Evolutionary conservation across 352 stramenopile species (phyloP).

Genomic region (Pythium vanterpoolii): DNA sequence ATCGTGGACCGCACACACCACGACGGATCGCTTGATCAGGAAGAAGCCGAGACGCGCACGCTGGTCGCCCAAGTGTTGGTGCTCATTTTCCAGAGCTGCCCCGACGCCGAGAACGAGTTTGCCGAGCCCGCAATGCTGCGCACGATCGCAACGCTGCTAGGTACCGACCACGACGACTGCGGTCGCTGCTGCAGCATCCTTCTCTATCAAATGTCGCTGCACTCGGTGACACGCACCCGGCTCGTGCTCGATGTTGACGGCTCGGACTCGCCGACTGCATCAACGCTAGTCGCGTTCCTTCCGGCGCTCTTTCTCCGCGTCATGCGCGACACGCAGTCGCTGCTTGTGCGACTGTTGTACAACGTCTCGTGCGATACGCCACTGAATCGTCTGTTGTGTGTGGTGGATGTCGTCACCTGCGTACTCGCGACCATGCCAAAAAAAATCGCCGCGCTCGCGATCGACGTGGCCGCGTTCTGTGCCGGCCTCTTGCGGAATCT

Average conservation of each 20-base stretch:
- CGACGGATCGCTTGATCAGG: background rate
- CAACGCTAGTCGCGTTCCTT: constrained; percentile 27
- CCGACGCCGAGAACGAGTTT: constrained; percentile 32
- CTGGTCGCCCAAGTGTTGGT: constrained; percentile 31
- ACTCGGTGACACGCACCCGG: constrained; percentile 29
- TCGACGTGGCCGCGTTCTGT: constrained; percentile 15
- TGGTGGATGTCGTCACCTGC: constrained; percentile 21
- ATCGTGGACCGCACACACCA: constrained; percentile 6
- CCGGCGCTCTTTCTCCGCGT: constrained; percentile 34
- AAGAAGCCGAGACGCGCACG: constrained; percentile 1
- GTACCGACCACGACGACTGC: constrained; percentile 28
- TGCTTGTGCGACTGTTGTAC: constrained; percentile 59
- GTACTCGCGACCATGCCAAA: constrained; percentile 23
- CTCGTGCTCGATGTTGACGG: constrained; percentile 22
- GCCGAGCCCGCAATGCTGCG: constrained; percentile 24
- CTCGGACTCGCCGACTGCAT: background rate
- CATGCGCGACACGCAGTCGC: constrained; percentile 28
- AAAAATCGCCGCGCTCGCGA: constrained; percentile 18
- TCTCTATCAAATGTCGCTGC: constrained; percentile 55
- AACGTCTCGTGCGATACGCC: constrained; percentile 48
- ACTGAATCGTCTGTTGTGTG: constrained; percentile 27
- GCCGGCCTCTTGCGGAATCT: constrained; percentile 56
- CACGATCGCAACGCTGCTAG: constrained; percentile 21
- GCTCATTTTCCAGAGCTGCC: constrained; percentile 31
- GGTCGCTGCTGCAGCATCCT: constrained; percentile 45